These are phyloP conservation scores for Fusarium poae DNA, from an alignment of 2,329 filamentous ascomycete species.

Conservation along the genomic window DNA sequence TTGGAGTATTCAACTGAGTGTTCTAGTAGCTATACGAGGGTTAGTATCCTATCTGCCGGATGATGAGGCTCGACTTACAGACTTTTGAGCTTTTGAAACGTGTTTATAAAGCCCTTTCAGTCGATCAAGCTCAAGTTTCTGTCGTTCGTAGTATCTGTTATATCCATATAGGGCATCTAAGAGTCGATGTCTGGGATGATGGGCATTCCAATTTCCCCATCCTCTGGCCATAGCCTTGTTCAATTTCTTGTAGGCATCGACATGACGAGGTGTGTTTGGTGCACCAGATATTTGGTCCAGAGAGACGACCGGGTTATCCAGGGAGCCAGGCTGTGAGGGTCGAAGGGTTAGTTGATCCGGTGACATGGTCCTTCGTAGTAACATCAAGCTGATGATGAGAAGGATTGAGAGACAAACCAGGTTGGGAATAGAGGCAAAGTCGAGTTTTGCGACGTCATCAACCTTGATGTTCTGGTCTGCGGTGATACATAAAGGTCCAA, in stretches of 20 bases:
- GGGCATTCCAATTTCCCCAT: slow-evolving; percentile 52
- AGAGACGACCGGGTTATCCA: slow-evolving; percentile 44
- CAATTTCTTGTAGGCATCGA: slow-evolving; percentile 51
- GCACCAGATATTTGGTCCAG: slow-evolving; percentile 44
- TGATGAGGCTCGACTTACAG: not conserved
- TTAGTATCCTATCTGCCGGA: fast-evolving
- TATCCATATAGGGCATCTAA: slow-evolving; percentile 58
- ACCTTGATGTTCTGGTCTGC: slow-evolving; percentile 31
- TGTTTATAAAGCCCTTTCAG: slow-evolving; percentile 55
- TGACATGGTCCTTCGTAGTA: slow-evolving; percentile 6
- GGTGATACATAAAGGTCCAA: slow-evolving; percentile 15
- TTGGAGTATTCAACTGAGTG: slow-evolving; percentile 69
- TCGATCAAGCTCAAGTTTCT: slow-evolving; percentile 55
- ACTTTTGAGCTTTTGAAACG: slow-evolving; percentile 53
- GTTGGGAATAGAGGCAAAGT: slow-evolving; percentile 30
- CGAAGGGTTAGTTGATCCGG: slow-evolving; percentile 17
- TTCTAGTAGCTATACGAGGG: slow-evolving; percentile 61
- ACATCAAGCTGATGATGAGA: not conserved
- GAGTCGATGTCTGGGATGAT: slow-evolving; percentile 57
- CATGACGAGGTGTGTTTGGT: slow-evolving; percentile 46
- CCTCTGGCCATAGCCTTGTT: slow-evolving; percentile 48
- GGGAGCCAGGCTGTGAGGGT: slow-evolving; percentile 21
- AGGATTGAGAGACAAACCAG: slow-evolving; percentile 36
- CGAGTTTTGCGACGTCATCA: slow-evolving; percentile 8
- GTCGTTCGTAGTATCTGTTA: slow-evolving; percentile 51